Base-by-base conservation (phyloP, 805 yeast species). In the Candida pseudoglaebosa region DNA sequence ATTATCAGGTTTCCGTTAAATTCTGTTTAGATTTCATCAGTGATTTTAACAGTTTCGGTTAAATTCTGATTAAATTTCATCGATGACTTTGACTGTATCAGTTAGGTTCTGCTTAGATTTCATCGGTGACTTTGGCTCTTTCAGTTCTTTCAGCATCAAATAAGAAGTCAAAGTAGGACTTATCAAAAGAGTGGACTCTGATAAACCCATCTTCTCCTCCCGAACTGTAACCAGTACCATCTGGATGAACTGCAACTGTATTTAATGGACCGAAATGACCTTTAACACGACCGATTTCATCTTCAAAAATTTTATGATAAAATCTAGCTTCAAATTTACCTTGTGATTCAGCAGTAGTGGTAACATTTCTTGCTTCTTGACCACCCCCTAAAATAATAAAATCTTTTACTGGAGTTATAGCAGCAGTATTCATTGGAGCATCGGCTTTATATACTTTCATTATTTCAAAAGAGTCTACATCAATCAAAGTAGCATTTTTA, bases 201-300 rank as follows among this genome's bases (percentile, higher is more conserved):
- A 93, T 84, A 56, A 79, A 87, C 64, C 99, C 99, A 71, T 93
- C 99, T 74, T 93, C 99, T 59, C 96, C 95, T 36, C 99, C 99
- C 42, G 95, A 83, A n/a, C 95, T 90, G 62, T 84, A 93, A 35
- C 91, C 83, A 24, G 84, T 78, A 40, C 98, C 99, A 54, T 81
- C 82, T 41, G 99, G 99, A 65, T 89, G 96, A 38, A 88, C 85
- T 22, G 96, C 96, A 46, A 93, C 77, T 49, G 85, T 80, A 71
- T 93, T 93, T 55, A 93, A 78, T 34, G 99, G 99, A 73, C 99
- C 99, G 75, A 93, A 93, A 71, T 93, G 99, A 42, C 99, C 99
- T 67, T 85, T 87, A 36, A 93, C 91, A 68, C 96, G 83, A 50
- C 98, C 99, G 49, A 93, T 82, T 65, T 91, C 98, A 59, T 91